A percentile compares a stretch with the other conserved stretches of the same genome.
Evolutionary conservation across 768 basidiomycete genomes (phyloP).

Genomic region (Gelatoporia subvermispora): DNA sequence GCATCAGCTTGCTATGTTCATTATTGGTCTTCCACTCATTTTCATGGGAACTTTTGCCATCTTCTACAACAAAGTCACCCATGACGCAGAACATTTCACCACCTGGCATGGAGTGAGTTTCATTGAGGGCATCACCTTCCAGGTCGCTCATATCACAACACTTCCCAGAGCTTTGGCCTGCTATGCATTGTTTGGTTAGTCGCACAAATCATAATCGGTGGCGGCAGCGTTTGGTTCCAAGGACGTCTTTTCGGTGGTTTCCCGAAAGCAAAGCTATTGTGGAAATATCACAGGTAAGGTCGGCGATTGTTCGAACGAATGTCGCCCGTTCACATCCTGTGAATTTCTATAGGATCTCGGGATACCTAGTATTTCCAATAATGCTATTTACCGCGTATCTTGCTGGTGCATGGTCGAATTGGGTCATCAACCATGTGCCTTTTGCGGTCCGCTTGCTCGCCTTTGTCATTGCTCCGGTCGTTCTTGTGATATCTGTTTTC

Average conservation of each 20-base stretch:
- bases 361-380: conserved; percentile 62
- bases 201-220: conserved; percentile 58
- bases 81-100: conserved; percentile 52
- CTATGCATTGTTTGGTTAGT: conserved; percentile 56
- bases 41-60: conserved; percentile 59
- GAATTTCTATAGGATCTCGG: conserved; percentile 48
- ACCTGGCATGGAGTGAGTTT: conserved; percentile 70
- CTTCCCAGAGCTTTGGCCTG: conserved; percentile 56
- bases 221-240: conserved; percentile 71
- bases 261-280: conserved; percentile 63
- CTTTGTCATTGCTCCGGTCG: conserved; percentile 51
- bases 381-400: conserved; percentile 61
- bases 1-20: conserved; percentile 62
- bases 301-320: background rate
- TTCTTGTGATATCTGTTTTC: conserved; percentile 40
- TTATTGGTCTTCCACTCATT: conserved; percentile 52
- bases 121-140: background rate
- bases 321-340: background rate
- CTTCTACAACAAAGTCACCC: conserved; percentile 52
- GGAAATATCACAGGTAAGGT: conserved; percentile 77
- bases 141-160: too few species aligned
- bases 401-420: conserved; percentile 66
- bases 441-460: conserved; percentile 41
- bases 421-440: conserved; percentile 39
- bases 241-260: conserved; percentile 71